phyloP scores from a whole-genome alignment of 441 rosid species.

The Dalechampia spathulata region DNA sequence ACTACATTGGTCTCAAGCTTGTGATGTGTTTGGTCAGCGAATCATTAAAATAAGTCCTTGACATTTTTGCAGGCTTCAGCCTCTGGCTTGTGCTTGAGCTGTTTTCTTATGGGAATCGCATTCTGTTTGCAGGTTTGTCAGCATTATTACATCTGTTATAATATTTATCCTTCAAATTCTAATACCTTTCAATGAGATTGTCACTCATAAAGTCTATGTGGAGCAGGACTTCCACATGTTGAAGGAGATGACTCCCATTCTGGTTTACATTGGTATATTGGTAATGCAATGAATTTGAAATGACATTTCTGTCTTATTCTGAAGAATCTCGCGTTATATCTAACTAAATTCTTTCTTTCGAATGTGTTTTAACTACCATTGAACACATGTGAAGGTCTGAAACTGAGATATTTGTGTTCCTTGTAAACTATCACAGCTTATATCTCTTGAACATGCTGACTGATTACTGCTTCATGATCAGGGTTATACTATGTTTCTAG shows the following conservation, averaged over 20 bases:
- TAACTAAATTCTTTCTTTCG: background rate
- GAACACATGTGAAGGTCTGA: background rate
- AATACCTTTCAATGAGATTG: background rate
- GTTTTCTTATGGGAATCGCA: constrained; percentile 11
- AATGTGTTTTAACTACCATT: background rate
- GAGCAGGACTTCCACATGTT: constrained; percentile 8
- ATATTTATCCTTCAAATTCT: background rate
- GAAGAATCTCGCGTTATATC: background rate
- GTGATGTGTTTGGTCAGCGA: background rate
- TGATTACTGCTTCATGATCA: constrained; percentile 10
- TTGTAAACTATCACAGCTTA: background rate
- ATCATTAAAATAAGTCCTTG: background rate
- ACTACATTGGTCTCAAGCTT: background rate
- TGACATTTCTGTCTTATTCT: background rate
- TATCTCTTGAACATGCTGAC: background rate
- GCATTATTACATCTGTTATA: background rate
- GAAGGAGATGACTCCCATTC: constrained; percentile 14
- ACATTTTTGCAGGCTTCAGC: constrained; percentile 16
- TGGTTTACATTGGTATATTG: constrained; percentile 14
- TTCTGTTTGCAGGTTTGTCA: constrained; percentile 12
- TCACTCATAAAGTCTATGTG: background rate
- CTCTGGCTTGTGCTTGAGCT: constrained; percentile 9
- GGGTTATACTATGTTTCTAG: constrained; percentile 27
- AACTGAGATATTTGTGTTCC: background rate
- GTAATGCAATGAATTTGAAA: constrained; percentile 5